Percentiles rank a stretch among this genome's conserved stretches.
phyloP scores from a whole-genome alignment of 768 basidiomycete genomes.

The Tricholoma sp. region DNA sequence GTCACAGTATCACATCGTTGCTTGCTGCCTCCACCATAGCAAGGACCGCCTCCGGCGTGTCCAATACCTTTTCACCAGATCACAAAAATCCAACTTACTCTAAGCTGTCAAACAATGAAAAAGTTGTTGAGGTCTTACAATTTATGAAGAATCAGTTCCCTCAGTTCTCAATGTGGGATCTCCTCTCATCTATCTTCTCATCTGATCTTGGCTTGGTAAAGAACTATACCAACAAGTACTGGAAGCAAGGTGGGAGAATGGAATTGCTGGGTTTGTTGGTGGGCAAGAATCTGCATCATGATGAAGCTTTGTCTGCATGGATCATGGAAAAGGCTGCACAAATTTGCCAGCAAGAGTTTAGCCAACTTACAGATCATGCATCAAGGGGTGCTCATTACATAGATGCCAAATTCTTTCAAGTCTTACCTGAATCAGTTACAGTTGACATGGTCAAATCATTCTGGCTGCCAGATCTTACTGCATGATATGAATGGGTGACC shows the following conservation, averaged over 20 bases:
- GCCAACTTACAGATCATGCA: neutral
- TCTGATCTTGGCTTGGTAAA: neutral
- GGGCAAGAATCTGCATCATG: neutral
- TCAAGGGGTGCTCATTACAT: neutral
- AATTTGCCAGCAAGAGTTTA: neutral
- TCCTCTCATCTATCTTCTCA: neutral
- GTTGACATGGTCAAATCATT: neutral
- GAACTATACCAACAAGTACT: neutral
- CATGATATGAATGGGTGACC: neutral
- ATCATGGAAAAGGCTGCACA: neutral
- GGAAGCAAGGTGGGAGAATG: neutral
- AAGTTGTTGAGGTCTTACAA: neutral
- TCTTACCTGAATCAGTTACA: neutral
- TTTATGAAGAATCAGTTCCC: neutral
- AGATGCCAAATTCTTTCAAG: neutral
- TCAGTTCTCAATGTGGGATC: neutral
- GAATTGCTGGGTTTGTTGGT: neutral
- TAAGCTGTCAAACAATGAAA: conserved; percentile 11
- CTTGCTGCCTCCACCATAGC: too few species aligned
- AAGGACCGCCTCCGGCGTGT: too few species aligned
- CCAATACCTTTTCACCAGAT: neutral
- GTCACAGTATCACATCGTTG: too few species aligned
- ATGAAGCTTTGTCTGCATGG: neutral
- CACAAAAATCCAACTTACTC: neutral
- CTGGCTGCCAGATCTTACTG: neutral